These are phyloP conservation scores for Anisodus tanguticus DNA, from an alignment of 257 asterid genomes.

Conservation along the genomic window DNA sequence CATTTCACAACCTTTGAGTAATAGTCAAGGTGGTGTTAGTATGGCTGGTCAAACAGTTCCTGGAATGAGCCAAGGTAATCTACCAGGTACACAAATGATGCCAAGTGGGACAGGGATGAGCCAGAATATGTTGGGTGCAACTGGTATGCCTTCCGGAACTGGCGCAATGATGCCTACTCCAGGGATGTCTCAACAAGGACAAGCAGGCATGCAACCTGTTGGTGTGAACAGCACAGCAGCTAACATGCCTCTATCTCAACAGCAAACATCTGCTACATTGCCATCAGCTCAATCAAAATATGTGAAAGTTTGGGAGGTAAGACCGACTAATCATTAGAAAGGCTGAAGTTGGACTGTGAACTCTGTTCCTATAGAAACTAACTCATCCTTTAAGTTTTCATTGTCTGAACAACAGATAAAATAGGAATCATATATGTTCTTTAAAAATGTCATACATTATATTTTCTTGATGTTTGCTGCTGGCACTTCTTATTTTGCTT, in stretches of 20 bases:
- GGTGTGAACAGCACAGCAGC: slow-evolving; percentile 70
- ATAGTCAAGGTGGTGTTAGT: slow-evolving; percentile 63
- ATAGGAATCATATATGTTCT: background rate
- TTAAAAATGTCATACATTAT: background rate
- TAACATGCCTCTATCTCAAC: slow-evolving; percentile 81
- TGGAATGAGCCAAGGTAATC: slow-evolving; percentile 73
- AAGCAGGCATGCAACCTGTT: slow-evolving; percentile 64
- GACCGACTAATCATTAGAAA: slow-evolving; percentile 12
- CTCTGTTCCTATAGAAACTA: background rate
- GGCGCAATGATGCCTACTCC: slow-evolving; percentile 83
- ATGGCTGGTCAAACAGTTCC: slow-evolving; percentile 71
- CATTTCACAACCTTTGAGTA: slow-evolving; percentile 67
- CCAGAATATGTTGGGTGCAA: slow-evolving; percentile 54
- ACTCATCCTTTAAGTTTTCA: background rate
- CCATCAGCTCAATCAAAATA: slow-evolving; percentile 88
- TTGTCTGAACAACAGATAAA: background rate
- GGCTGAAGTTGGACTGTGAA: background rate
- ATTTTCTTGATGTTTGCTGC: slow-evolving; percentile 14
- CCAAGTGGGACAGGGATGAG: slow-evolving; percentile 68
- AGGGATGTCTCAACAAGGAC: slow-evolving; percentile 57
- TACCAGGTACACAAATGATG: slow-evolving; percentile 70
- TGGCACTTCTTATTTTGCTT: slow-evolving; percentile 15
- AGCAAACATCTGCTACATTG: slow-evolving; percentile 71
- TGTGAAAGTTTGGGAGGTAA: slow-evolving; percentile 98
- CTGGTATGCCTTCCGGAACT: slow-evolving; percentile 53